Evolutionary conservation across 345 rosid species (phyloP), one percentile per base, ranked within the genome.

Genomic region (Gossypium mustelinum): DNA sequence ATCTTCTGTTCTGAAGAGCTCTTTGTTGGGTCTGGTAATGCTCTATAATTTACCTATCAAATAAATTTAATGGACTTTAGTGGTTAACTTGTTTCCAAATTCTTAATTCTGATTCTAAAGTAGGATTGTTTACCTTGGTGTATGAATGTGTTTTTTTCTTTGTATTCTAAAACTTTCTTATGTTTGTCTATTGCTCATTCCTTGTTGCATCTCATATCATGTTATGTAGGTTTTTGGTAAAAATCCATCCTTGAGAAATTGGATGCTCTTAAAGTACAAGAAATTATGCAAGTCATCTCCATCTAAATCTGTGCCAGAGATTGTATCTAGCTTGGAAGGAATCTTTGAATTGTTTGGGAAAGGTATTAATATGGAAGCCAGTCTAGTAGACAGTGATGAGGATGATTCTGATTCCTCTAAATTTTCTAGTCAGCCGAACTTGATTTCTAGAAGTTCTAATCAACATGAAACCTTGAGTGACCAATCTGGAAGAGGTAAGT

Each of bases 1-100:
- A 71, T 81, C 83, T 63, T 41, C 79, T 77, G 76, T 27, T 69
- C 78, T 83, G 3, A 75, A 70, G 69, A 87, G 78, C 79, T 90
- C 91, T 85, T 79, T 95, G 86, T 82, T 95, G 82, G 91, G 82
- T 77, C 79, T 85, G 99, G 99, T 93, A 89, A 87, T 85, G 68
- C 57, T 74, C 51, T 25, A 20, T 65, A 54, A 56, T 14, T 66
- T 7, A 55, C 12, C 44, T 67, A 50, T 66, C 63, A 54, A 39
- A 22, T 74, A 63, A 17, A 69, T 50, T 51, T 69, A 44, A 47
- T 51, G 45, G 13, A 44, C 8, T 44, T 70, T n/a, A 59, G 24
- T 56, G 62, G 54, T 4, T 24, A n/a, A 50, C 47, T 3, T 72
- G 65, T 43, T 57, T 57, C 55, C 9, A 16, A 68, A 58, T 22